Base-by-base conservation (phyloP, 495 filamentous ascomycete genomes). In the Durotheca rogersii region DNA sequence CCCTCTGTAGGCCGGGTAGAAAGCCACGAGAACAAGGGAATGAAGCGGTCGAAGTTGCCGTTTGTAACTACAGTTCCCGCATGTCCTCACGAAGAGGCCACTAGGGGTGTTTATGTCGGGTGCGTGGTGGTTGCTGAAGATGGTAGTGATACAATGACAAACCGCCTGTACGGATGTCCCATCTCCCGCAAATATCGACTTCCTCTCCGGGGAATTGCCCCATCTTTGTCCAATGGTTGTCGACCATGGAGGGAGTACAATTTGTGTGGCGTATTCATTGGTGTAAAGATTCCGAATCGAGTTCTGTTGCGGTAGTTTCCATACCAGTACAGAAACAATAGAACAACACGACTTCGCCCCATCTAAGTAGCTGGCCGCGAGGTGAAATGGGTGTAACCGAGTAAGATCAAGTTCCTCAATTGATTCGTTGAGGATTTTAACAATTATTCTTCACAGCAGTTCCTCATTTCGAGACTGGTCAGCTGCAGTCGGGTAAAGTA, bases 221-320 rank as follows among this genome's bases (percentile, higher is more conserved):
- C 15, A 60, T 52, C 19, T 57, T 59, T n/a, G n/a, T n/a, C 27
- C 41, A 56, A 27, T 61, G 60, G 3, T 45, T 44, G 47, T 69
- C 66, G 17, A 71, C 56, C 11, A 61, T 49, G 17, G 31, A 42
- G 21, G 67, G 65, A 10, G 46, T 41, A 36, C 60, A 60, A 7
- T 56, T 64, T 9, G 64, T 66, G 38, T 71, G 70, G n/a, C 34
- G 33, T 39, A 67, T 71, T 36, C 70, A 37, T 31, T 31, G 27
- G n/a, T n/a, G 27, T n/a, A 31, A 31, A 31, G n/a, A 31, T 6
- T 6, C 27, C 27, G 27, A 31, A n/a, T n/a, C n/a, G n/a, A n/a
- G n/a, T n/a, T n/a, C n/a, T n/a, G n/a, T n/a, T n/a, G n/a, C n/a
- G n/a, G n/a, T n/a, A n/a, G n/a, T n/a, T n/a, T n/a, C n/a, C n/a